Percentiles rank a stretch among this genome's conserved stretches.
Evolutionary conservation across 2,329 filamentous ascomycete species (phyloP).

Genomic region (Hypoxylon sp.): DNA sequence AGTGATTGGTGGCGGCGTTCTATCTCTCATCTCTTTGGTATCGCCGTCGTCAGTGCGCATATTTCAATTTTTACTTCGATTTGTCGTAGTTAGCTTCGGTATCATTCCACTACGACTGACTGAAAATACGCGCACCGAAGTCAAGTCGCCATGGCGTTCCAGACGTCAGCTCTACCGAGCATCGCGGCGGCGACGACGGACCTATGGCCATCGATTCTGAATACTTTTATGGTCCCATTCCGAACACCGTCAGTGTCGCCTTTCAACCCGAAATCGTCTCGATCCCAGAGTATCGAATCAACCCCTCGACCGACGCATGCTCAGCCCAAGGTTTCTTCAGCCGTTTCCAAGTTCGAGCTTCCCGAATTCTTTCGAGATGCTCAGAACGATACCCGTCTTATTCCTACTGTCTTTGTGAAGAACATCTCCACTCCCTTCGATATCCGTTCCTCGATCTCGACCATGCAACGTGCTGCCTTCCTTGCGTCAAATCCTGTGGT

Average conservation of each 20-base stretch:
- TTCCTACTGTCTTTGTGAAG: slow-evolving; percentile 32
- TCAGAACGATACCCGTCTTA: slow-evolving; percentile 43
- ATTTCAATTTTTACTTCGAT: slow-evolving; percentile 13
- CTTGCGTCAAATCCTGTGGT: slow-evolving; percentile 52
- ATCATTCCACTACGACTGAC: slow-evolving; percentile 15
- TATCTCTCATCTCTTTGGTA: slow-evolving; percentile 15
- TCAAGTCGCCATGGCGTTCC: slow-evolving; percentile 52
- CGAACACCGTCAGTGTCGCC: slow-evolving; percentile 45
- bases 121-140: slow-evolving; percentile 29
- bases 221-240: slow-evolving; percentile 58
- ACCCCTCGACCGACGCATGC: slow-evolving; percentile 24
- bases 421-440: slow-evolving; percentile 51
- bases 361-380: slow-evolving; percentile 57
- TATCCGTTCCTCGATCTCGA: slow-evolving; percentile 54
- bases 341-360: slow-evolving; percentile 47
- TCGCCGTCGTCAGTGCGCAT: slow-evolving; percentile 27
- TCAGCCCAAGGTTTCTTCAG: slow-evolving; percentile 31
- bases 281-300: slow-evolving; percentile 29
- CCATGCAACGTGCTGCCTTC: slow-evolving; percentile 52
- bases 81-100: background rate
- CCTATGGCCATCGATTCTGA: slow-evolving; percentile 64
- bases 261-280: slow-evolving; percentile 27
- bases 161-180: slow-evolving; percentile 54
- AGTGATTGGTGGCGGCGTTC: slow-evolving; percentile 29
- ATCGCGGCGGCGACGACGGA: slow-evolving; percentile 62